phyloP scores from a whole-genome alignment of 768 basidiomycete genomes.

The Lactarius trivialis region DNA sequence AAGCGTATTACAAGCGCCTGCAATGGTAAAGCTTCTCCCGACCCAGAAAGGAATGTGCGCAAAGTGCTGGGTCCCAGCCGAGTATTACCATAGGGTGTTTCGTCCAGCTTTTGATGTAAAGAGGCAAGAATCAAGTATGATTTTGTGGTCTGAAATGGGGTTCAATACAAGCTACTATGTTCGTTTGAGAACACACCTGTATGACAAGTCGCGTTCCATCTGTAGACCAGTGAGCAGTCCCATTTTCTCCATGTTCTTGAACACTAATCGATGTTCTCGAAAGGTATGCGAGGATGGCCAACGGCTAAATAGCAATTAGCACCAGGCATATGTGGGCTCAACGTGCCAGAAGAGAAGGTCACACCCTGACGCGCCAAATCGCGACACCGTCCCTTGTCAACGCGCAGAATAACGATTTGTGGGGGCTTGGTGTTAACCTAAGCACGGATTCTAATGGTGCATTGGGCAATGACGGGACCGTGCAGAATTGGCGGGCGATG shows the following conservation, averaged over 20 bases:
- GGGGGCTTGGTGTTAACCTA: slow-evolving; percentile 54
- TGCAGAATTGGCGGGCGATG: slow-evolving; percentile 65
- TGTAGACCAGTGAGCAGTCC: slow-evolving; percentile 71
- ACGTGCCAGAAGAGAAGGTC: slow-evolving; percentile 23
- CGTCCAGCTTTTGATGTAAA: slow-evolving; percentile 51
- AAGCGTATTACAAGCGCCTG: slow-evolving; percentile 64
- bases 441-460: slow-evolving; percentile 52
- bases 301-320: slow-evolving; percentile 44
- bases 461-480: slow-evolving; percentile 62
- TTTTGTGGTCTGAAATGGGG: slow-evolving; percentile 54
- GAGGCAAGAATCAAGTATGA: slow-evolving; percentile 75
- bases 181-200: slow-evolving; percentile 43
- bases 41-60: slow-evolving; percentile 66
- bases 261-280: slow-evolving; percentile 73
- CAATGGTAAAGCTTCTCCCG: slow-evolving; percentile 71
- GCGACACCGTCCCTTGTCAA: slow-evolving; percentile 65
- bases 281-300: slow-evolving; percentile 63
- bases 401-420: slow-evolving; percentile 72
- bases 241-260: slow-evolving; percentile 77
- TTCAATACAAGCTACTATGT: not conserved
- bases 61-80: slow-evolving; percentile 47
- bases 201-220: slow-evolving; percentile 77
- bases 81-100: slow-evolving; percentile 48
- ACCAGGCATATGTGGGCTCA: slow-evolving; percentile 12
- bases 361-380: slow-evolving; percentile 77